Evolutionary conservation across 129 eudicot genomes (phyloP).

Genomic region (Sambucus nigra): DNA sequence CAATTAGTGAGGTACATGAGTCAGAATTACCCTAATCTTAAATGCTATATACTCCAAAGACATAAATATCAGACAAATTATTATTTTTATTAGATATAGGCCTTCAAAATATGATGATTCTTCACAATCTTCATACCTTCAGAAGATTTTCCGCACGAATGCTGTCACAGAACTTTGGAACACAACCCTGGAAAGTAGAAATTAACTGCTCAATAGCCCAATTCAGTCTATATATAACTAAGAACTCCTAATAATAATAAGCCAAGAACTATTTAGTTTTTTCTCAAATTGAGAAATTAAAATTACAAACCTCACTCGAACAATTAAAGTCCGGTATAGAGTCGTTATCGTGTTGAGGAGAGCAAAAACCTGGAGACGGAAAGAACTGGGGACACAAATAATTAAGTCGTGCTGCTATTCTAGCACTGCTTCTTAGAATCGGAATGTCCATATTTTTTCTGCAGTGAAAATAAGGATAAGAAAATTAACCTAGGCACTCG

Average conservation of each 20-base stretch:
- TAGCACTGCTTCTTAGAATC: slow-evolving; percentile 65
- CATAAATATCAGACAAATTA: too few species aligned
- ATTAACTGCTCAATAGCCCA: background rate
- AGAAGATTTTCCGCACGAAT: slow-evolving; percentile 81
- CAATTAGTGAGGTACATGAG: too few species aligned
- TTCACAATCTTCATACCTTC: too few species aligned
- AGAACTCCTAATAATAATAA: background rate
- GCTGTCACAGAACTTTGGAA: slow-evolving; percentile 23
- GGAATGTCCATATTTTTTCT: slow-evolving; percentile 84
- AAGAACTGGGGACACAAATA: slow-evolving; percentile 85
- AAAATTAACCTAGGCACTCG: background rate
- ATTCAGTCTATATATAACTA: background rate
- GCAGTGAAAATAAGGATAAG: slow-evolving; percentile 1
- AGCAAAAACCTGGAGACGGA: slow-evolving; percentile 92
- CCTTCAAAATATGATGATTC: too few species aligned
- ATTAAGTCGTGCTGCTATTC: slow-evolving; percentile 67
- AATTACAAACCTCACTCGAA: slow-evolving; percentile 31
- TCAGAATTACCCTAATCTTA: too few species aligned
- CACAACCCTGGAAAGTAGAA: slow-evolving; percentile 35
- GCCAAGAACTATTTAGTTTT: too few species aligned
- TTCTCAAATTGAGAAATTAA: background rate
- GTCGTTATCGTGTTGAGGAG: slow-evolving; percentile 18
- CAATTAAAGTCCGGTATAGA: slow-evolving; percentile 1
- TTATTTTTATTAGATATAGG: too few species aligned
- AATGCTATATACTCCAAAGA: too few species aligned